Evolutionary conservation across 1,139 yeast genomes (phyloP).

Genomic region (Diutina ranongensis): DNA sequence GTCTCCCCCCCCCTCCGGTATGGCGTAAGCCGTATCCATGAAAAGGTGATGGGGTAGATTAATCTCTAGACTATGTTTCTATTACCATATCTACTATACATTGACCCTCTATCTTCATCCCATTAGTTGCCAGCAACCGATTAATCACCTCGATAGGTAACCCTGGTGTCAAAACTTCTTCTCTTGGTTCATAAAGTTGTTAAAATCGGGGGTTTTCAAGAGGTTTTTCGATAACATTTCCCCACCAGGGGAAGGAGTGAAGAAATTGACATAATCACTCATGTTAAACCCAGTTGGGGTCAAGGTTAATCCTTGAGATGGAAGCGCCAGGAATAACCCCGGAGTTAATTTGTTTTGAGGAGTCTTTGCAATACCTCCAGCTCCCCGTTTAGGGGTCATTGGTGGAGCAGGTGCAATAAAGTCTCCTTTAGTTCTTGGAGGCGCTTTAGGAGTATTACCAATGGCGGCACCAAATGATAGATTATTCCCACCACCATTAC

Average conservation of each 20-base stretch:
- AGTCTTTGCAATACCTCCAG: conserved; percentile 22
- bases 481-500: no score
- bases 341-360: conserved; percentile 37
- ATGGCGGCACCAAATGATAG: conserved; percentile 8
- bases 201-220: conserved; percentile 1
- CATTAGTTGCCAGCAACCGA: not conserved
- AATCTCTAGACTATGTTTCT: no score
- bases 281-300: conserved; percentile 71
- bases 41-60: no score
- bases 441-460: not conserved
- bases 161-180: conserved; percentile 3
- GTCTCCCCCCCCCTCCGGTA: no score
- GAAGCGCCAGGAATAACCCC: conserved; percentile 20
- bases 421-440: conserved; percentile 9
- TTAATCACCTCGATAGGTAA: no score
- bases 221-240: conserved; percentile 3
- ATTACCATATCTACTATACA: not conserved
- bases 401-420: conserved; percentile 35
- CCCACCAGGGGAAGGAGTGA: conserved; percentile 59
- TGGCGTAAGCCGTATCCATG: no score
- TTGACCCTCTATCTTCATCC: not conserved
- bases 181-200: conserved; percentile 1
- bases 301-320: conserved; percentile 21
- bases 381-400: conserved; percentile 31
- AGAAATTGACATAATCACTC: conserved; percentile 71